Conservation (phyloP, 768 basidiomycete species). For the Suillus occidentalis region DNA sequence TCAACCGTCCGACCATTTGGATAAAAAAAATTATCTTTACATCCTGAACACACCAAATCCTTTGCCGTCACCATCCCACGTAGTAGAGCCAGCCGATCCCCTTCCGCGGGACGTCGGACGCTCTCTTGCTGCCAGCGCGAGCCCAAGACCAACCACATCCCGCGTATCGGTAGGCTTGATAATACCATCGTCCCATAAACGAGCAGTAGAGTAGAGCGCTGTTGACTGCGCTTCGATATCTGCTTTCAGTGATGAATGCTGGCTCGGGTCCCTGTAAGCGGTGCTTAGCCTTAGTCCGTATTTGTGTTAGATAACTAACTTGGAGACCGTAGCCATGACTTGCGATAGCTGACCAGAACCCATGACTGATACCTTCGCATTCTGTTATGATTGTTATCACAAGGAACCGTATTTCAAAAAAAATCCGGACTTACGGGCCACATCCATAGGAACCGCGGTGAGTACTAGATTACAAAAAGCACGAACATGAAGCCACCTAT, state of each 20-base stretch:
- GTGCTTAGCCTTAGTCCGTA: constrained; percentile 1
- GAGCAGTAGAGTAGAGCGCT: constrained; percentile 84
- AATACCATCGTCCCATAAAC: constrained; percentile 94
- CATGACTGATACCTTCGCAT: constrained; percentile 94
- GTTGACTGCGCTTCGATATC: constrained; percentile 90
- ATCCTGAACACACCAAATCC: constrained; percentile 93
- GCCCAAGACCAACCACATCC: constrained; percentile 83
- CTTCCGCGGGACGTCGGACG: constrained; percentile 19
- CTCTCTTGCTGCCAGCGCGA: constrained; percentile 70
- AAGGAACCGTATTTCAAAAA: neutral
- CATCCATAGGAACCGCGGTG: constrained; percentile 96
- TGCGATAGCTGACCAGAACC: constrained; percentile 90
- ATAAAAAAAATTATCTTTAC: constrained; percentile 40
- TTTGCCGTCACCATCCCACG: constrained; percentile 69
- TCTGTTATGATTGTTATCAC: constrained; percentile 40
- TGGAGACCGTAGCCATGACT: constrained; percentile 90
- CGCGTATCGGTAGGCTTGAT: constrained; percentile 88
- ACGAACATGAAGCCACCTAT: constrained; percentile 4
- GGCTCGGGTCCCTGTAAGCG: constrained; percentile 66
- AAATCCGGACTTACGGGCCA: constrained; percentile 73
- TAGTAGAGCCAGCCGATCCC: constrained; percentile 35
- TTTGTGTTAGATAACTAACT: constrained; percentile 41
- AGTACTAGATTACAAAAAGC: constrained; percentile 55
- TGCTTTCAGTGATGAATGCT: constrained; percentile 69
- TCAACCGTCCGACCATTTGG: neutral